Base-by-base conservation (phyloP, 192 early-diverging fungal genomes). In the Backusella psychrophila region DNA sequence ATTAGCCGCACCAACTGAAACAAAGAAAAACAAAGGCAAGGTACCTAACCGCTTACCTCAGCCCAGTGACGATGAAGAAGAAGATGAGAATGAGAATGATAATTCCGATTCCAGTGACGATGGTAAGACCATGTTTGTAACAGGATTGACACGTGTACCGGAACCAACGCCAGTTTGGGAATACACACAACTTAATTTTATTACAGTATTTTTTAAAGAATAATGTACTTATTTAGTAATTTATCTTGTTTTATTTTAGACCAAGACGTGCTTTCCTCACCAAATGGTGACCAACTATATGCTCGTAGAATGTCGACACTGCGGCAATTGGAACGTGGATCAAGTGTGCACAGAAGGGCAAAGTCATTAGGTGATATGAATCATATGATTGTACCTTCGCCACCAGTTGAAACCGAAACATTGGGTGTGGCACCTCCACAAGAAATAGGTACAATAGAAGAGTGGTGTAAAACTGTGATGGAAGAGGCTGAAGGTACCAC, bases 21-120 rank as follows among this genome's bases (percentile, higher is more conserved):
- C 66, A 71, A 68, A 49, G 46, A 49, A n/a, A 49, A n/a, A 49
- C 17, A 49, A 66, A 68, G 71, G 59, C 42, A 65, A 78, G n/a
- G 38, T 4, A 7, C 31, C 66, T 17, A 36, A 15, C 35, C 75
- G 33, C 15, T 26, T 33, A 56, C 69, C 69, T 26, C 56, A 77
- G 31, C 44, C 78, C 6, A 76, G 74, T 53, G 78, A 77, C 36
- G 75, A 73, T 49, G 79, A 76, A 46, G 49, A 36, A 26, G 72
- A 74, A 36, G 74, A 81, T n/a, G 80, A 77, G 9, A 68, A 81
- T n/a, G 80, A 77, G 9, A 68, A 74, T 29, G 23, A 63, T 63
- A 76, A 73, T 56, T 70, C 65, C 9, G 66, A 75, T 35, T 42
- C 39, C 52, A 66, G 56, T 63, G 56, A 63, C 56, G 56, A 63